Conservation (phyloP, 768 basidiomycete species). For the Pleurotus pulmonarius region DNA sequence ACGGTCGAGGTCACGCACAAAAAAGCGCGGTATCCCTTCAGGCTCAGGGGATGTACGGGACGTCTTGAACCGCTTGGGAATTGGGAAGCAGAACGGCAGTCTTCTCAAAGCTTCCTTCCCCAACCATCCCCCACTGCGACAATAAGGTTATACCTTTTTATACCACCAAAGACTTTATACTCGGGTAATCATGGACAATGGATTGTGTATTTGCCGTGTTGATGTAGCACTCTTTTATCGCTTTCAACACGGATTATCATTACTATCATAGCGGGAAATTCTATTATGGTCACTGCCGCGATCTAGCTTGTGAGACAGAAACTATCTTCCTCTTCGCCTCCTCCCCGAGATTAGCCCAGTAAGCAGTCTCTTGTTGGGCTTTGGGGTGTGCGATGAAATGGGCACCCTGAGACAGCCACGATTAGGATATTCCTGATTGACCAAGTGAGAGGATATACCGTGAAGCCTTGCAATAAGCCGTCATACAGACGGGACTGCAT, state of each 20-base stretch:
- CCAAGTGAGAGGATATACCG: conserved; percentile 34
- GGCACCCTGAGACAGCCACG: conserved; percentile 49
- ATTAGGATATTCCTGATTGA: conserved; percentile 1
- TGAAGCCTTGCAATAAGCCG: conserved; percentile 68
- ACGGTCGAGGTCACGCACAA: conserved; percentile 48
- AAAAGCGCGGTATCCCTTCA: conserved; percentile 44
- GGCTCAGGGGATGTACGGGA: conserved; percentile 74
- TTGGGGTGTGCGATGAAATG: conserved; percentile 77
- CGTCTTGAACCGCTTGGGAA: conserved; percentile 78
- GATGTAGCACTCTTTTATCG: no score
- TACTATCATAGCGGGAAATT: background rate
- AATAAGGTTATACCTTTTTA: conserved; percentile 13
- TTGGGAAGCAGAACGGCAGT: conserved; percentile 63
- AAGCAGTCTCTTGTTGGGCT: conserved; percentile 80
- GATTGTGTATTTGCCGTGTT: no score
- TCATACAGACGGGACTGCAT: conserved; percentile 76
- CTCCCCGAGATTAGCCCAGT: conserved; percentile 85
- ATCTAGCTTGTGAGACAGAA: conserved; percentile 33
- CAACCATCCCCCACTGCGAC: conserved; percentile 40
- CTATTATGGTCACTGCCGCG: conserved; percentile 6
- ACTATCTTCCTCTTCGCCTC: conserved; percentile 63
- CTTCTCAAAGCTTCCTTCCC: conserved; percentile 74
- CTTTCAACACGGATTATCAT: no score
- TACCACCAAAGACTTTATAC: no score
- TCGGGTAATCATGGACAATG: no score